phyloP scores from a whole-genome alignment of 2,329 filamentous ascomycete species.

The Penicillium sp. region DNA sequence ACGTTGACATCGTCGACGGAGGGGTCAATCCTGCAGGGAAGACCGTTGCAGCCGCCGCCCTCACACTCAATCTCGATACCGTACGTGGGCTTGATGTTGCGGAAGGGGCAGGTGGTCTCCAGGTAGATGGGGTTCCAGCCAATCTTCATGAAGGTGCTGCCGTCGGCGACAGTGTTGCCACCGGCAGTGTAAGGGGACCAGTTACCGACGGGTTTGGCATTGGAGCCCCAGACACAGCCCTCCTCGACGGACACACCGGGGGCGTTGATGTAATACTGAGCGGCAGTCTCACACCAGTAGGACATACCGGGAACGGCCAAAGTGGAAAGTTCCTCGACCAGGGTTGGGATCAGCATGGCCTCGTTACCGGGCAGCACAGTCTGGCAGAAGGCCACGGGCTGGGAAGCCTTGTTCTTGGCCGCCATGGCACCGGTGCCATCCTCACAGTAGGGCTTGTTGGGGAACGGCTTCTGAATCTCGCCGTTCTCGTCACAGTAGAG shows the following conservation, averaged over 20 bases:
- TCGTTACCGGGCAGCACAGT: conserved; percentile 77
- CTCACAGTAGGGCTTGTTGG: conserved; percentile 66
- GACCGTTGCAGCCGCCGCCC: conserved; percentile 63
- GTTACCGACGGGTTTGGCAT: conserved; percentile 64
- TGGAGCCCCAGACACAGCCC: conserved; percentile 71
- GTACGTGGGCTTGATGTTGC: conserved; percentile 59
- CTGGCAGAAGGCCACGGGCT: conserved; percentile 70
- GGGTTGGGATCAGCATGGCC: conserved; percentile 78
- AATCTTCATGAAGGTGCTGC: conserved; percentile 71
- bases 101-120: conserved; percentile 53
- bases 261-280: conserved; percentile 78
- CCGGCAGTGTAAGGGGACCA: conserved; percentile 76
- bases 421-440: conserved; percentile 64
- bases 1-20: conserved; percentile 55
- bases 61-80: conserved; percentile 70
- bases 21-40: conserved; percentile 72
- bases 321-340: conserved; percentile 56
- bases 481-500: conserved; percentile 69
- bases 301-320: conserved; percentile 67
- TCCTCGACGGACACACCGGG: conserved; percentile 61
- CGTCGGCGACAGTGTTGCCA: conserved; percentile 64
- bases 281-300: conserved; percentile 71
- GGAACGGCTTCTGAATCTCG: conserved; percentile 67
- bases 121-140: conserved; percentile 75
- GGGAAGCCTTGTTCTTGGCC: conserved; percentile 64